Conservation (phyloP, 225 moss, liverwort and hornwort genomes). For the Physcomitrellopsis africana region DNA sequence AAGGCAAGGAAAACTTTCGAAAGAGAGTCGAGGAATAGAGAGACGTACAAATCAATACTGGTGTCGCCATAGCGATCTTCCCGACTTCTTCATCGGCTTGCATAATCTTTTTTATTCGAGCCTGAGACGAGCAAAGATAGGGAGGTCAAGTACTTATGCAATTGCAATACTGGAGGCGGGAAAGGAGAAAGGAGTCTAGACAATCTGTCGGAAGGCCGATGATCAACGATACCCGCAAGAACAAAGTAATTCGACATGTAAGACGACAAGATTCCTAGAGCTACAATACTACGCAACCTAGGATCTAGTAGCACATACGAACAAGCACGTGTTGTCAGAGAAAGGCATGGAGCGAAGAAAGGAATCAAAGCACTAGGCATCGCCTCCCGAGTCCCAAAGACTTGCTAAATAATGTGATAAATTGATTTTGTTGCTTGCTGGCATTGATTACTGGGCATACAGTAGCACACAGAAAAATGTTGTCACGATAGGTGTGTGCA, state of each 20-base stretch:
- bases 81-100: conserved; percentile 99
- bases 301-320: neutral
- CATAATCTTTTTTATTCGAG: conserved; percentile 99
- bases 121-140: conserved; percentile 52
- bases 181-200: neutral
- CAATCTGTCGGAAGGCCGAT: neutral
- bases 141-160: conserved; percentile 14
- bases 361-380: neutral
- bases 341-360: neutral
- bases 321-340: neutral
- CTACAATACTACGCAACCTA: neutral
- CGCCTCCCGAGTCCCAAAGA: conserved; percentile 1
- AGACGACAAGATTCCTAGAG: neutral
- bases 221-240: neutral
- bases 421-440: neutral
- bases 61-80: conserved; percentile 99
- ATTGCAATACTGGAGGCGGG: neutral
- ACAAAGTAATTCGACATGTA: neutral
- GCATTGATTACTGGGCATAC: neutral
- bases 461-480: neutral
- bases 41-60: conserved; percentile 90
- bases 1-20: conserved; percentile 17
- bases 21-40: conserved; percentile 29
- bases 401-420: neutral
- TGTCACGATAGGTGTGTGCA: neutral